Conservation (phyloP, 345 rosid genomes). For the Populus ilicifolia region DNA sequence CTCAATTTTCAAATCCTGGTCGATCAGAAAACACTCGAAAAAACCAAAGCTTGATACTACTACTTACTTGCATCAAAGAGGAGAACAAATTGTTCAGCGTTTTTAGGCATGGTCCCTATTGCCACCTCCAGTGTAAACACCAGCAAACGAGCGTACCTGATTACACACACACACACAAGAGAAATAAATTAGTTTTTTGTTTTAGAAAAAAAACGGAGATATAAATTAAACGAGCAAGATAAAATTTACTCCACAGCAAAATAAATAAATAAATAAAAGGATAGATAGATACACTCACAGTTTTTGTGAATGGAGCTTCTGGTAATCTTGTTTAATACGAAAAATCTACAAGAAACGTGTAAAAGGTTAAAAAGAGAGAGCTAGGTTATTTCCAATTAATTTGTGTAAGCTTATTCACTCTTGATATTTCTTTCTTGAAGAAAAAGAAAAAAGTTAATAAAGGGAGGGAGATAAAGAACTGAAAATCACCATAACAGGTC, state of each 20-base stretch:
- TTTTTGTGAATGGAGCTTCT: conserved; percentile 74
- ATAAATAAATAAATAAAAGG: no score
- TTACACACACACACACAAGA: background rate
- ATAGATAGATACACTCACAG: conserved; percentile 40
- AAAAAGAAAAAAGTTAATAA: background rate
- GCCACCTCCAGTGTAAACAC: conserved; percentile 92
- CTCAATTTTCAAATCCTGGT: conserved; percentile 1
- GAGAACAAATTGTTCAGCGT: conserved; percentile 68
- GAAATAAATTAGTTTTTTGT: background rate
- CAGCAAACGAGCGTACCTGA: conserved; percentile 71
- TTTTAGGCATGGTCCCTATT: conserved; percentile 70
- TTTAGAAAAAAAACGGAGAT: no score
- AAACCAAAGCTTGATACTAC: background rate
- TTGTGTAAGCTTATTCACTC: background rate
- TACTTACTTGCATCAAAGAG: conserved; percentile 92
- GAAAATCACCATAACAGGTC: conserved; percentile 66
- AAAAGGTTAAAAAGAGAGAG: background rate
- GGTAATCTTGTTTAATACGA: conserved; percentile 84
- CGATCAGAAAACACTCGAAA: background rate
- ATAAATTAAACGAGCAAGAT: background rate
- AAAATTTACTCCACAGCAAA: background rate
- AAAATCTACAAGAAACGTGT: conserved; percentile 52
- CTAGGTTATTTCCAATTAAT: background rate
- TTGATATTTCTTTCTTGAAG: background rate
- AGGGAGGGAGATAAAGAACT: background rate